Evolutionary conservation across 306 rosid genomes (phyloP).

Genomic region (Corylus americana): DNA sequence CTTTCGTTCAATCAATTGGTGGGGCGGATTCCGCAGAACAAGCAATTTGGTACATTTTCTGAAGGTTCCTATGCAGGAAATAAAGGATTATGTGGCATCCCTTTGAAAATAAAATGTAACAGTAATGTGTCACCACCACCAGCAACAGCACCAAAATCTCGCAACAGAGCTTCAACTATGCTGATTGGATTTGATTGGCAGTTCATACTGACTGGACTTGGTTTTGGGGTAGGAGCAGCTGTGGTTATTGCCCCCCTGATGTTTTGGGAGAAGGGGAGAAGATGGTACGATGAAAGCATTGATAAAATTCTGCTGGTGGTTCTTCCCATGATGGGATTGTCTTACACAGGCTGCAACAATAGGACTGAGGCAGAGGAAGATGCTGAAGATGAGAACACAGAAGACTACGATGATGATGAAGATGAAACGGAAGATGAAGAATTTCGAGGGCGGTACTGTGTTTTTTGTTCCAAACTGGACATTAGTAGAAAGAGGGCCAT

Average conservation of each 20-base stretch:
- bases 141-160: background rate
- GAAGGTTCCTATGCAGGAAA: slow-evolving; percentile 15
- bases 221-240: slow-evolving; percentile 87
- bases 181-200: slow-evolving; percentile 56
- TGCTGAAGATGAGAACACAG: slow-evolving; percentile 24
- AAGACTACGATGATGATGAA: slow-evolving; percentile 27
- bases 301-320: slow-evolving; percentile 53
- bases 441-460: slow-evolving; percentile 57
- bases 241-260: slow-evolving; percentile 49
- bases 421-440: slow-evolving; percentile 28
- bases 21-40: background rate
- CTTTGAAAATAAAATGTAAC: background rate
- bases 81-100: slow-evolving; percentile 16
- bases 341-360: slow-evolving; percentile 41
- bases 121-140: no score
- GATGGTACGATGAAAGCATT: slow-evolving; percentile 54
- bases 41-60: slow-evolving; percentile 21
- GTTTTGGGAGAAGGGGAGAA: slow-evolving; percentile 67
- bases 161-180: background rate
- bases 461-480: slow-evolving; percentile 68
- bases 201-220: slow-evolving; percentile 60
- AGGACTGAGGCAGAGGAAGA: slow-evolving; percentile 39
- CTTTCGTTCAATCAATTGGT: slow-evolving; percentile 32
- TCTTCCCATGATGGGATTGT: slow-evolving; percentile 56
- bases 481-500: slow-evolving; percentile 42